These are phyloP conservation scores for Rhynchosporium graminicola DNA, from an alignment of 2,329 filamentous ascomycete species.

Conservation along the genomic window DNA sequence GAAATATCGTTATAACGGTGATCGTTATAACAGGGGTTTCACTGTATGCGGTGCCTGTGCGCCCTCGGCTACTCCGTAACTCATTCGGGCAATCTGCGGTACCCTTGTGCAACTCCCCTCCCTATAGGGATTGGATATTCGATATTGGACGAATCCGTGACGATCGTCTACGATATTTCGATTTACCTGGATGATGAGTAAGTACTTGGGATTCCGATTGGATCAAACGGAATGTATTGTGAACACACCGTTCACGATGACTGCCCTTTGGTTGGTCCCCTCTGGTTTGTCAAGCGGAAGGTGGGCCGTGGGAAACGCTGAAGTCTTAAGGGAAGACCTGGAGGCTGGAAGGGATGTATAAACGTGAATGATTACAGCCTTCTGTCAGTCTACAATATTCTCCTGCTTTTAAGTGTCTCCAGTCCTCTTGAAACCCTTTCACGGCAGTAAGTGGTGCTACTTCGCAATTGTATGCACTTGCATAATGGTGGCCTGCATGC, in stretches of 20 bases:
- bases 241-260: neutral
- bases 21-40: too few species aligned
- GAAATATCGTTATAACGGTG: too few species aligned
- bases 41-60: neutral
- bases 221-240: too few species aligned
- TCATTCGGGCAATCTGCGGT: neutral
- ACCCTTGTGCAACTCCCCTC: neutral
- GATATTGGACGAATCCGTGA: slow-evolving; percentile 14
- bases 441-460: slow-evolving; percentile 9
- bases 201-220: too few species aligned
- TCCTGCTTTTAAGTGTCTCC: neutral
- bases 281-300: neutral
- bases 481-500: neutral
- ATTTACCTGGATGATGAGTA: neutral
- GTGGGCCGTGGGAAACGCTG: neutral
- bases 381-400: neutral
- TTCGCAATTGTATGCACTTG: neutral
- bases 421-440: slow-evolving; percentile 14
- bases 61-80: neutral
- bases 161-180: slow-evolving; percentile 10
- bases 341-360: neutral
- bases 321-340: neutral
- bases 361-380: neutral
- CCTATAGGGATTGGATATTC: slow-evolving; percentile 7
- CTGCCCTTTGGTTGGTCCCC: neutral